A percentile compares a stretch with the other conserved stretches of the same genome.
phyloP scores from a whole-genome alignment of 179 eudicot genomes.

The Beta lomatogona region DNA sequence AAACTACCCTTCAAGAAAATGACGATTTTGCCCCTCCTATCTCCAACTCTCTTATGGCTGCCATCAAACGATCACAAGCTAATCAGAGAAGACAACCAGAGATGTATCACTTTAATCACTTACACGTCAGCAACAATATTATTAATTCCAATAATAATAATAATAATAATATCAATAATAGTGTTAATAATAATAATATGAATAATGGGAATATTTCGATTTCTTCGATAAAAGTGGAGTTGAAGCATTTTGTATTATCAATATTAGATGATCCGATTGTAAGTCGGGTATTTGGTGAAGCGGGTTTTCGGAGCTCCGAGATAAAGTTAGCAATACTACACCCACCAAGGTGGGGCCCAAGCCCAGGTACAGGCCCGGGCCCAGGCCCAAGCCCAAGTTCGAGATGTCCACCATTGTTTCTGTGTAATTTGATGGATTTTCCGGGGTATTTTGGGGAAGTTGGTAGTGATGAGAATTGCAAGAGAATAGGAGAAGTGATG shows the following conservation, averaged over 20 bases:
- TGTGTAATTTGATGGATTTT: conserved; percentile 51
- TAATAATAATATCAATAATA: background rate
- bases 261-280: conserved; percentile 94
- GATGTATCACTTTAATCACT: conserved; percentile 55
- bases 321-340: conserved; percentile 61
- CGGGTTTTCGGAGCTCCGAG: conserved; percentile 74
- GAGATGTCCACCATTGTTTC: conserved; percentile 58
- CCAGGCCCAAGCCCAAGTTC: conserved; percentile 1
- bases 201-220: conserved; percentile 29
- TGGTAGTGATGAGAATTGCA: conserved; percentile 41
- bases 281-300: conserved; percentile 83
- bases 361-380: background rate
- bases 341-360: conserved; percentile 43
- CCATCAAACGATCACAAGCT: conserved; percentile 90
- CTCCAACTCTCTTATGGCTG: conserved; percentile 92
- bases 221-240: conserved; percentile 63
- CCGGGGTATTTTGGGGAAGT: conserved; percentile 25
- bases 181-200: background rate
- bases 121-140: conserved; percentile 11
- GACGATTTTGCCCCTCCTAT: conserved; percentile 62
- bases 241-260: conserved; percentile 71
- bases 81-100: conserved; percentile 91
- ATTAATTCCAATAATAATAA: background rate
- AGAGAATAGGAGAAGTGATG: conserved; percentile 58
- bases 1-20: conserved; percentile 23